Conservation (phyloP, 148 eudicot species). For the Chenopodium quinoa region DNA sequence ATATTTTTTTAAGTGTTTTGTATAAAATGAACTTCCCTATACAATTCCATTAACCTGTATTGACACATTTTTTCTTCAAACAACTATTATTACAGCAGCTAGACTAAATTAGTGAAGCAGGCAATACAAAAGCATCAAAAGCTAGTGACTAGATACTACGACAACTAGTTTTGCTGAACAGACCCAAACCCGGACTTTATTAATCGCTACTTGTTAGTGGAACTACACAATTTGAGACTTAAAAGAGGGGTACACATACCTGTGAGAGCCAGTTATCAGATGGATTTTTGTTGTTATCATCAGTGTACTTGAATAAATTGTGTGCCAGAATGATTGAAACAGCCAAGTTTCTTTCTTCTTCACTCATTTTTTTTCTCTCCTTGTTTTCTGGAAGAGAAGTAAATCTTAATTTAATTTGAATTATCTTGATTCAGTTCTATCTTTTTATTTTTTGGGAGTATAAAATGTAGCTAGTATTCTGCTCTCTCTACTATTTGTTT, state of each 20-base stretch:
- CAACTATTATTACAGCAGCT: background rate
- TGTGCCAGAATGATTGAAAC: background rate
- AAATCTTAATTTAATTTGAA: background rate
- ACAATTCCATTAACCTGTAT: background rate
- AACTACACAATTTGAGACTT: background rate
- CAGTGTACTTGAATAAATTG: background rate
- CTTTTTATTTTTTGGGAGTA: background rate
- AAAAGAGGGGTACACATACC: background rate
- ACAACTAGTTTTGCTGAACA: background rate
- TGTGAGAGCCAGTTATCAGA: background rate
- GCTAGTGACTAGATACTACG: background rate
- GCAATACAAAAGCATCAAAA: background rate
- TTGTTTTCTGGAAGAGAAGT: background rate
- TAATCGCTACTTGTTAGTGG: background rate
- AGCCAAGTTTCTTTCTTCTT: background rate
- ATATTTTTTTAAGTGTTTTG: background rate
- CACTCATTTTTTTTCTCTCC: background rate
- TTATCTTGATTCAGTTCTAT: background rate
- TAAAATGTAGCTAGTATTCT: background rate
- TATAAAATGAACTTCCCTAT: background rate
- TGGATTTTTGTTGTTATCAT: background rate
- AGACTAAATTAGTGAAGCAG: background rate
- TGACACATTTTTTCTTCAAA: too few relatives aligned
- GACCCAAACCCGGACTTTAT: background rate
- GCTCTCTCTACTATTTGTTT: background rate